Conservation (phyloP, 1,284 basidiomycete genomes). For the Heterobasidion annosum region DNA sequence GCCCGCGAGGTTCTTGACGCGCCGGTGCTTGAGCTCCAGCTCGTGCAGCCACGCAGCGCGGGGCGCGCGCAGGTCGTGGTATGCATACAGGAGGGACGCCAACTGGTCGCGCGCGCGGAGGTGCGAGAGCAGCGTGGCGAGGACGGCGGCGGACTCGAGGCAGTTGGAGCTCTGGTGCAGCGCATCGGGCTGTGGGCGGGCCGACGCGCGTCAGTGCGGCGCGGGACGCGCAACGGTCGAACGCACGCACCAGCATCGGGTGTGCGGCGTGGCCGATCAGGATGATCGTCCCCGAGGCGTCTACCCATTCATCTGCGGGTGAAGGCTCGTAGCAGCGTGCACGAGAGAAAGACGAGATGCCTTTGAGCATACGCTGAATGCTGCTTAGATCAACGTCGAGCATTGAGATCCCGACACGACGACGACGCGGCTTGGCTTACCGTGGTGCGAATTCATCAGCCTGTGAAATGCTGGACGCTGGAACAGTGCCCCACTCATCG, state of each 20-base stretch:
- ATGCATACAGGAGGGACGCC: slow-evolving; percentile 36
- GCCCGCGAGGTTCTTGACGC: neutral
- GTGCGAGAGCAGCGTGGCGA: slow-evolving; percentile 48
- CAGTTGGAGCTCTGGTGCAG: neutral
- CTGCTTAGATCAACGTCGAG: neutral
- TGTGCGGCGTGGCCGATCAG: slow-evolving; percentile 41
- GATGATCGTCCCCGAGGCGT: slow-evolving; percentile 14
- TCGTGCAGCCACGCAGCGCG: slow-evolving; percentile 1
- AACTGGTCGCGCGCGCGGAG: slow-evolving; percentile 34
- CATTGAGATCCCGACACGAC: neutral
- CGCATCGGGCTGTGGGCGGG: neutral
- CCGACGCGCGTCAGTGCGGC: slow-evolving; percentile 34
- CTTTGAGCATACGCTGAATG: neutral
- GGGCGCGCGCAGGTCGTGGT: slow-evolving; percentile 22
- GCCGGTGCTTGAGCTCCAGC: slow-evolving; percentile 3
- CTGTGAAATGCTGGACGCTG: no score
- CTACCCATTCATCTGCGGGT: neutral
- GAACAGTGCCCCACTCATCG: no score
- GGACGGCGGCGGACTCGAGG: slow-evolving; percentile 55
- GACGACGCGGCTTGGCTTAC: no score
- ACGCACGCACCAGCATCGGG: slow-evolving; percentile 48
- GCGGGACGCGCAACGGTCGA: slow-evolving; percentile 16
- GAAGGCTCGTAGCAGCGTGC: slow-evolving; percentile 27
- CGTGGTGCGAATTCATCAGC: no score
- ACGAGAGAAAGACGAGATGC: neutral